Evolutionary conservation across 176 grass and related monocot genomes (phyloP).

Genomic region (Raddia distichophylla): DNA sequence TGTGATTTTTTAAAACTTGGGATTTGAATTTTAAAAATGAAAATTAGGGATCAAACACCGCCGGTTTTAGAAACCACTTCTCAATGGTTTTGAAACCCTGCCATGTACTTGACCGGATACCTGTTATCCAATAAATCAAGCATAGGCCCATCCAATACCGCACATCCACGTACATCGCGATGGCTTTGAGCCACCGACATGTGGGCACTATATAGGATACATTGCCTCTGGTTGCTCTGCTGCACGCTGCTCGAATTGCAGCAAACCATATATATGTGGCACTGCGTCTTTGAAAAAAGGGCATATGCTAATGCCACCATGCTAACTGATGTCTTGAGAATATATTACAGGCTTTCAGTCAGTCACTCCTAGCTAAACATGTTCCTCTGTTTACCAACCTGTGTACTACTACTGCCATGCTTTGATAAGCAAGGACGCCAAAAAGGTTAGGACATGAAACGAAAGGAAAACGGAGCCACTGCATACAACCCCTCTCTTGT

Average conservation of each 20-base stretch:
- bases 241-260: not conserved
- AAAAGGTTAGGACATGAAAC: not conserved
- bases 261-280: not conserved
- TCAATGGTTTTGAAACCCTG: too few relatives aligned
- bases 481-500: slow-evolving; percentile 19
- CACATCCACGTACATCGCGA: too few relatives aligned
- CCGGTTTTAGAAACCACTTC: too few relatives aligned
- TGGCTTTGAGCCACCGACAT: too few relatives aligned
- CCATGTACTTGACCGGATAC: too few relatives aligned
- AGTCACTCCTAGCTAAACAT: not conserved
- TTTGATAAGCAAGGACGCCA: not conserved
- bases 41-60: too few relatives aligned
- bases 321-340: not conserved
- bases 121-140: too few relatives aligned
- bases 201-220: too few relatives aligned
- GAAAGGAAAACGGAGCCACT: not conserved
- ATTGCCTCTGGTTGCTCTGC: not conserved
- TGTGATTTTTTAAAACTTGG: too few relatives aligned
- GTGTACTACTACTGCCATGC: not conserved
- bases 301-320: not conserved
- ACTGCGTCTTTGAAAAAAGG: not conserved
- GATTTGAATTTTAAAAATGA: too few relatives aligned
- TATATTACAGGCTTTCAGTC: not conserved
- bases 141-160: too few relatives aligned
- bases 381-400: not conserved